Base-by-base conservation (phyloP, 176 grass and related monocot genomes). In the Aegilops speltoides region DNA sequence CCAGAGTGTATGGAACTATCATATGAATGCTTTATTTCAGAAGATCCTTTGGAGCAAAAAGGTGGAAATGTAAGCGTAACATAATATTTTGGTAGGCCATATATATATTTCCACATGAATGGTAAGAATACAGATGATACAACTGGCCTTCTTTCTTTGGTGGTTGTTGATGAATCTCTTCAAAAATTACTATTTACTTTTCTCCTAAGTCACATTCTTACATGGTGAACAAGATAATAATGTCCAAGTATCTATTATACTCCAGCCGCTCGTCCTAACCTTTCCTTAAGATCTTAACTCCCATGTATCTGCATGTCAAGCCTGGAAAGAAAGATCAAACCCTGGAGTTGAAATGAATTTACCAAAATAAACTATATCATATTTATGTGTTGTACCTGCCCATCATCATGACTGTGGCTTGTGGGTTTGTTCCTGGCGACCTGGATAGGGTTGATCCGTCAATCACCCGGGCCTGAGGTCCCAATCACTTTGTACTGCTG, bases 341-440 rank as follows among this genome's bases (percentile, higher is more conserved):
- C 34, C 22, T 65, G 31, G 92, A 92, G 59, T 87, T 73, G 37
- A 63, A 57, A 16, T 81, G 50, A 16, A 86, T 76, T 82, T 63
- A 87, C 50, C 40, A 56, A 85, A 31, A 57, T 57, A 0, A 79
- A 45, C 4, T 85, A 61, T 56, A 40, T 34, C n/a, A 23, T 45
- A 5, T 56, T 76, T 72, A 67, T 73, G 62, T 33, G 70, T 8
- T 62, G 0, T 90, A 94, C 94, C 94, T 94, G 63, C 92, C 94
- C 85, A 97, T 90, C 94, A 97, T 97, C 90, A 97, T 80, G 70
- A 97, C 80, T 37, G 92, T 97, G 1, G 92, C 94, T 86, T 97
- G 94, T 2, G 94, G 94, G 76, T 97, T 97, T 0, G 94, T 97
- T 78, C 94, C 94, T 24, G 94, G 94, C 1, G 94, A 97, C 25